phyloP scores from a whole-genome alignment of 2,329 filamentous ascomycete species.

The Elsinoe arachidis region DNA sequence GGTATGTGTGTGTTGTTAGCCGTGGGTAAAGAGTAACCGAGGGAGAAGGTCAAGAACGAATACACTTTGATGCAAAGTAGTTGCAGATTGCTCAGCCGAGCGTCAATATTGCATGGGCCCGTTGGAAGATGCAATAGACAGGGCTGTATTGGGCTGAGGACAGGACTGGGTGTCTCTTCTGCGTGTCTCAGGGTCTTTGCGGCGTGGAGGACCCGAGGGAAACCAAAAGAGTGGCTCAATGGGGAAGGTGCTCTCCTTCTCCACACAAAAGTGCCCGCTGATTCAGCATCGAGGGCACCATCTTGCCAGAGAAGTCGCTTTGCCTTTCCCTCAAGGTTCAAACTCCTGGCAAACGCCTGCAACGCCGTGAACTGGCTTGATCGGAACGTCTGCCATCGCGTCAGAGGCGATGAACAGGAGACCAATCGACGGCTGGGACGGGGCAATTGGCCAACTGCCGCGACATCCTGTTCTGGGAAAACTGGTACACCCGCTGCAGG shows the following conservation, averaged over 20 bases:
- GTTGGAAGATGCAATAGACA: background rate
- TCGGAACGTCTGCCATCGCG: background rate
- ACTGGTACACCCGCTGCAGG: background rate
- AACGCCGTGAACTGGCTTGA: background rate
- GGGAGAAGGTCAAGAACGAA: background rate
- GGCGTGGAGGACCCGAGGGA: background rate
- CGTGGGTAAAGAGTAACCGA: slow-evolving; percentile 2
- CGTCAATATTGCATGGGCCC: slow-evolving; percentile 6
- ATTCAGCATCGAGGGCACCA: background rate
- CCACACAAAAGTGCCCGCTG: background rate
- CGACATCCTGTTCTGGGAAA: background rate
- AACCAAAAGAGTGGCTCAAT: background rate
- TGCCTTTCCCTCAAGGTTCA: background rate
- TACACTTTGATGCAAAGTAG: background rate
- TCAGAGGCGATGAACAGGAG: background rate
- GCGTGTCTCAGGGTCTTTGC: slow-evolving; percentile 7
- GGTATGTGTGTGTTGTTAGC: background rate
- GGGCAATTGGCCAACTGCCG: background rate
- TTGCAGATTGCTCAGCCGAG: background rate
- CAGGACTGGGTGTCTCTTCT: no score
- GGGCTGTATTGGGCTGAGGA: slow-evolving; percentile 4
- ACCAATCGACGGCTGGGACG: background rate
- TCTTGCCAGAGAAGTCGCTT: background rate
- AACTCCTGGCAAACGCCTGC: background rate
- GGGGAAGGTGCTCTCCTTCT: background rate